Conservation (phyloP, 2,329 filamentous ascomycete genomes). For the Fusarium sp. region DNA sequence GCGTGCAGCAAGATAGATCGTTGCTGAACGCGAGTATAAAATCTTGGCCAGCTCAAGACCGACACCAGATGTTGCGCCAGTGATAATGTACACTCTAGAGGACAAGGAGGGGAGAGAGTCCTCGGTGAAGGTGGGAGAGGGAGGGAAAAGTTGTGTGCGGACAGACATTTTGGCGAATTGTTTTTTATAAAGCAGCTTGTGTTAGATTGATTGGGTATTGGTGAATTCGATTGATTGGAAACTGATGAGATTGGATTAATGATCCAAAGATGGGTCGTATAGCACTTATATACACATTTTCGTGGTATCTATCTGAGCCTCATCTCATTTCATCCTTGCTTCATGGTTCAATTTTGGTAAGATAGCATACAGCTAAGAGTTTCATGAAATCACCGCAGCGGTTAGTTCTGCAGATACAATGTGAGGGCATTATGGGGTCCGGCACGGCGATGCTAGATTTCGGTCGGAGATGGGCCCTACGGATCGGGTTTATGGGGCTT, state of each 20-base stretch:
- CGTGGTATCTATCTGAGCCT: background rate
- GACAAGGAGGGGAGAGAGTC: constrained; percentile 25
- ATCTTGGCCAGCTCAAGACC: constrained; percentile 42
- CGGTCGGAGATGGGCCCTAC: constrained; percentile 35
- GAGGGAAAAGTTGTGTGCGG: constrained; percentile 36
- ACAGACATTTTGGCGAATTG: constrained; percentile 25
- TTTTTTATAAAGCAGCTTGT: background rate
- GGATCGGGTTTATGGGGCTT: constrained; percentile 38
- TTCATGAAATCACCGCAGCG: background rate
- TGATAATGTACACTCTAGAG: constrained; percentile 40
- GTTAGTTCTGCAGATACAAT: background rate
- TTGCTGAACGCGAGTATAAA: constrained; percentile 34
- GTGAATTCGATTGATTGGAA: background rate
- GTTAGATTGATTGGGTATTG: background rate
- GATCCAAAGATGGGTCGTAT: background rate
- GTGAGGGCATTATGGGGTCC: background rate
- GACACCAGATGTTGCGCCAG: constrained; percentile 40
- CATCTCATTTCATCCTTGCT: background rate
- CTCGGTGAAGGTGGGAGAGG: constrained; percentile 38
- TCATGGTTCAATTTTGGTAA: background rate
- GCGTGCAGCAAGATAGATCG: constrained; percentile 35
- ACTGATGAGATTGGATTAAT: background rate
- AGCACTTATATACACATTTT: constrained; percentile 8
- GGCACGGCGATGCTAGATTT: constrained; percentile 20
- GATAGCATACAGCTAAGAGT: background rate